A percentile compares a stretch with the other conserved stretches of the same genome.
Evolutionary conservation across 257 asterid genomes (phyloP).

Genomic region (Verbena officinalis): DNA sequence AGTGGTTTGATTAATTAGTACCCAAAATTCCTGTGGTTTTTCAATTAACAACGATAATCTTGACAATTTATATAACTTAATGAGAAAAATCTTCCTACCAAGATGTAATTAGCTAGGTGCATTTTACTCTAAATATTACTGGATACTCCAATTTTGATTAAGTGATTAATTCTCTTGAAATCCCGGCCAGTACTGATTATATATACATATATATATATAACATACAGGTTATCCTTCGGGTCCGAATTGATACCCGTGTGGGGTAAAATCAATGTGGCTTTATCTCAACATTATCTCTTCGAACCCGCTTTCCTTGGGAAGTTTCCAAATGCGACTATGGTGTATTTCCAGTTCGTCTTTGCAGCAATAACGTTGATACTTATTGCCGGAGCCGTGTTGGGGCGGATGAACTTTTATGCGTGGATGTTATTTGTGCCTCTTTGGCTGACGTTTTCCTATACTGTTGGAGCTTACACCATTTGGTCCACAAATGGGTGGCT

Average conservation of each 20-base stretch:
- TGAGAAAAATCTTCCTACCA: too few species aligned
- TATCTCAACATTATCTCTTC: slow-evolving; percentile 51
- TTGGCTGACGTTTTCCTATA: slow-evolving; percentile 74
- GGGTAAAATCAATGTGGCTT: slow-evolving; percentile 54
- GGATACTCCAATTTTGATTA: too few species aligned
- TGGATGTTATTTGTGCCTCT: slow-evolving; percentile 78
- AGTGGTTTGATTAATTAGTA: too few species aligned
- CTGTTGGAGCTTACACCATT: slow-evolving; percentile 64
- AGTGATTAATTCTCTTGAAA: too few species aligned
- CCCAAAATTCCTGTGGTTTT: too few species aligned
- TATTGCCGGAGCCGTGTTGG: slow-evolving; percentile 67
- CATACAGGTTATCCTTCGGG: slow-evolving; percentile 67
- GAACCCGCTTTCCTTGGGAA: slow-evolving; percentile 43
- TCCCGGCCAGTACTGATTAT: too few species aligned
- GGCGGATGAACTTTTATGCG: slow-evolving; percentile 69
- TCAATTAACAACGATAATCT: too few species aligned
- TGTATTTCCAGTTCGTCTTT: slow-evolving; percentile 67
- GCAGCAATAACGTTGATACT: slow-evolving; percentile 69
- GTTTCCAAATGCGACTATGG: slow-evolving; percentile 72
- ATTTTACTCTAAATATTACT: too few species aligned
- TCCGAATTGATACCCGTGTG: slow-evolving; percentile 52
- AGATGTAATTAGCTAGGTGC: too few species aligned
- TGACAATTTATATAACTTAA: too few species aligned
- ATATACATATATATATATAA: too few species aligned
- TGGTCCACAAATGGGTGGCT: slow-evolving; percentile 66